phyloP scores from a whole-genome alignment of 805 yeast species.

The Candida caryicola region DNA sequence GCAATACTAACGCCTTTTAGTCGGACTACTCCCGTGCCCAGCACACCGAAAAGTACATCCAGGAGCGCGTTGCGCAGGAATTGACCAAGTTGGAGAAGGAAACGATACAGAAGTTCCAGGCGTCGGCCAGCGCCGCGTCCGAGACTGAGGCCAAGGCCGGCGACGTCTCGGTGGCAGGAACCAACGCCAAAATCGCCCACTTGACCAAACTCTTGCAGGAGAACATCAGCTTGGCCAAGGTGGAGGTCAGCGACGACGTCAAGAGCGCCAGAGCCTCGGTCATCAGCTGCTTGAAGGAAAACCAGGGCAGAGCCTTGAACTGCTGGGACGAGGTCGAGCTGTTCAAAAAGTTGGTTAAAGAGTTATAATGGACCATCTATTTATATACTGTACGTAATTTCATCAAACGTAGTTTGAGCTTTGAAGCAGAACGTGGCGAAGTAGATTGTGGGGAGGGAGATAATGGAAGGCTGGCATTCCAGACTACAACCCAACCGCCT shows the following conservation, averaged over 20 bases:
- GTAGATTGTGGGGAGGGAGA: no score
- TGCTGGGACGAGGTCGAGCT: slow-evolving; percentile 79
- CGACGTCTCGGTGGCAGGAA: slow-evolving; percentile 27
- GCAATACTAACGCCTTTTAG: slow-evolving; percentile 16
- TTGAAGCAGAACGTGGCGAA: no score
- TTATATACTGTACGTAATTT: not conserved
- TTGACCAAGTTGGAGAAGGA: slow-evolving; percentile 53
- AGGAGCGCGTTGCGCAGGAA: slow-evolving; percentile 60
- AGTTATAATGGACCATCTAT: slow-evolving; percentile 25
- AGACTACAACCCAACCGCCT: slow-evolving; percentile 70
- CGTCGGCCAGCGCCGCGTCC: slow-evolving; percentile 44
- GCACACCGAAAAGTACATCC: slow-evolving; percentile 61
- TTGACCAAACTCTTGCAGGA: slow-evolving; percentile 35
- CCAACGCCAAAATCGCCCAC: slow-evolving; percentile 41
- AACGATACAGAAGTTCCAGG: slow-evolving; percentile 50
- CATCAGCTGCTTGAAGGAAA: slow-evolving; percentile 57
- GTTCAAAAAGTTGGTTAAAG: slow-evolving; percentile 59
- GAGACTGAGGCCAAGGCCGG: slow-evolving; percentile 27
- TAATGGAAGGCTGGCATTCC: no score
- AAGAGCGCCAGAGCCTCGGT: slow-evolving; percentile 49
- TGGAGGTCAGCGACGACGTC: slow-evolving; percentile 38
- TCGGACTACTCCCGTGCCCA: slow-evolving; percentile 72
- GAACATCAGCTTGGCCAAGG: slow-evolving; percentile 30
- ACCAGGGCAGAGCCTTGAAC: slow-evolving; percentile 64
- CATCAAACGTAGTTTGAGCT: not conserved